Base-by-base conservation (phyloP, 225 moss, liverwort and hornwort genomes). In the Asterella californica region DNA sequence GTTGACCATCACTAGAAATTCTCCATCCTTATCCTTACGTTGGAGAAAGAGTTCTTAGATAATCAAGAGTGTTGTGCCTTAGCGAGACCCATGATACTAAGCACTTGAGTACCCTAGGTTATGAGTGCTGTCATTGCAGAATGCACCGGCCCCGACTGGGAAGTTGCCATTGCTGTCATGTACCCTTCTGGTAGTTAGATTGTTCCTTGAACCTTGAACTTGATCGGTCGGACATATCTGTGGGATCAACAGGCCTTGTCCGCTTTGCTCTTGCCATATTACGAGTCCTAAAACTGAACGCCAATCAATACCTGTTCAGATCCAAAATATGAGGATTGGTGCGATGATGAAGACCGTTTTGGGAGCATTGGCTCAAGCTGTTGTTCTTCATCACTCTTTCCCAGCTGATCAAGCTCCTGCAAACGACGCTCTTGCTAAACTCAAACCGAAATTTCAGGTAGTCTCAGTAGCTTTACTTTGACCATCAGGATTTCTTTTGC, bases 311-410 rank as follows among this genome's bases (percentile, higher is more conserved):
- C 45, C 45, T 74, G 47, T 81, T 72, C 89, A 95, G 95, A 83
- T 93, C 66, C 95, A 96, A 86, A 96, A 93, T 67, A 92, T 96
- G 93, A 91, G 95, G 75, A 96, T 96, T 72, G 95, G 95, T 70
- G 95, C 93, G 27, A 96, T 91, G 93, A 92, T 96, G 93, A 90
- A 91, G 84, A 96, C 95, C 33, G 84, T 96, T 67, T 88, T 96
- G 84, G 88, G 90, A 81, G 93, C 93, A 45, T 83, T 96, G 71
- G 92, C 93, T 63, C 92, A 93, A 64, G 93, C 93, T 81, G 87
- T 89, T 83, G 89, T 93, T 50, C 85, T 93, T 42, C 92, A 96
- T 66, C 90, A 83, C 78, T 83, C 74, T 79, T 90, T 91, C 70
- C 83, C 90, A 76, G 84, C 83, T 71, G 86, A 84, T 79, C 77